Percentiles rank a stretch among this genome's conserved stretches.
These are phyloP conservation scores for Emergomyces pasteurianus DNA, from an alignment of 2,329 filamentous ascomycete genomes.

Conservation along the genomic window DNA sequence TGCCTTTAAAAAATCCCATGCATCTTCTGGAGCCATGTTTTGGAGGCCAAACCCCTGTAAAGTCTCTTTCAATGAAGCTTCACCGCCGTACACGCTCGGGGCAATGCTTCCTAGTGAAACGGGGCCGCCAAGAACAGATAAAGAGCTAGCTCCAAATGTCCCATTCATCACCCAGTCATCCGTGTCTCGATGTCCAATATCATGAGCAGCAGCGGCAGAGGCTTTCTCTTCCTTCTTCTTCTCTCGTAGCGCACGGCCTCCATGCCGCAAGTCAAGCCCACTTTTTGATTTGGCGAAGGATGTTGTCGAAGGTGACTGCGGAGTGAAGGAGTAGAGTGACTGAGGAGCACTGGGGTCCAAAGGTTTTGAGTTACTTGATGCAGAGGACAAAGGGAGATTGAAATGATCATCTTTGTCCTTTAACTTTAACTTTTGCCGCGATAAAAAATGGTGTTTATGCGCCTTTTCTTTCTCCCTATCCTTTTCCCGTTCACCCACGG, in stretches of 20 bases:
- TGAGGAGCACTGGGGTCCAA: conserved; percentile 51
- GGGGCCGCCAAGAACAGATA: conserved; percentile 22
- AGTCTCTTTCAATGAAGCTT: conserved; percentile 29
- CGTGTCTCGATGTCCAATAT: conserved; percentile 16
- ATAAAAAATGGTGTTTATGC: conserved; percentile 52
- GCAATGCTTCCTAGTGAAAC: conserved; percentile 26
- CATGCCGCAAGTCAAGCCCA: conserved; percentile 65
- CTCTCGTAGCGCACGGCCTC: conserved; percentile 62
- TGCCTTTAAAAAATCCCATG: conserved; percentile 54
- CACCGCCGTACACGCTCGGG: conserved; percentile 14
- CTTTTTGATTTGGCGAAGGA: conserved; percentile 73
- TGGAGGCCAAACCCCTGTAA: conserved; percentile 48
- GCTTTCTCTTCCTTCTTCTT: conserved; percentile 63
- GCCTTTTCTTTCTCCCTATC: conserved; percentile 33
- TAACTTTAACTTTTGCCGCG: conserved; percentile 53
- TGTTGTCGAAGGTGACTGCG: conserved; percentile 48
- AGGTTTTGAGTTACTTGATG: conserved; percentile 52
- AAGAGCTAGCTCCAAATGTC: conserved; percentile 15
- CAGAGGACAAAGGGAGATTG: conserved; percentile 50
- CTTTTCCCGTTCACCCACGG: conserved; percentile 26
- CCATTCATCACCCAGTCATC: conserved; percentile 24
- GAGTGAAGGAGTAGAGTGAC: conserved; percentile 54
- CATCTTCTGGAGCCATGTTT: conserved; percentile 56
- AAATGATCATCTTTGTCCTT: conserved; percentile 49
- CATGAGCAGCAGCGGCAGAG: conserved; percentile 12